Evolutionary conservation across 2,329 filamentous ascomycete genomes (phyloP), one percentile per base, ranked within the genome.

Genomic region (Shiraia sp.): DNA sequence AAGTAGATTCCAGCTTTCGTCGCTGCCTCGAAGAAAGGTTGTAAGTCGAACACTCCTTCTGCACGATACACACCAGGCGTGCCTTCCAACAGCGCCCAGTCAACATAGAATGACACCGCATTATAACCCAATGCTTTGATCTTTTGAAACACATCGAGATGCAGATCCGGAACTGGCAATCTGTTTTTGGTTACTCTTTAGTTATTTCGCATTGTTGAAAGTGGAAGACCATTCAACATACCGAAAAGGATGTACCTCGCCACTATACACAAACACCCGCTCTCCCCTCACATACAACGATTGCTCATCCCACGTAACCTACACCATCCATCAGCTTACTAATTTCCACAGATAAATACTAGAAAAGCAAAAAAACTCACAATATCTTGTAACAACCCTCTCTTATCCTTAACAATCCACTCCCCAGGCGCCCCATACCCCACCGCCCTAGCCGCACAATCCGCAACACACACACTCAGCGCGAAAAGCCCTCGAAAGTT

Each of bases 61-160:
- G 83, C 85, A 7, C 74, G 75, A 57, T 89, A 90, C 3, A 81
- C 73, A 1, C 87, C 88, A 0, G 76, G 82, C 45, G 85, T 84
- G 2, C 86, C 87, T 63, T 93, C 88, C 0, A 90, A 66, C 2
- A 92, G 72, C 3, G 85, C 86, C 89, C 88, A 95, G 55, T 90
- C 79, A 6, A 85, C 76, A 58, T 92, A 92, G 65, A 91, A 90
- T 0, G 86, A 90, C 1, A 91, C 85, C 31, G 81, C 79, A 55
- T 87, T 92, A 70, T 90, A 91, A 0, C 89, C 89, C 1, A 90
- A 70, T 0, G 87, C 85, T 66, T 87, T 90, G 66, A 92, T 82
- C 69, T 95, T 95, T 58, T 93, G 85, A 55, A 95, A 86, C 2
- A 92, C 63, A 52, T 92, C 88, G 7, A 87, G 74, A 74, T 84